These are phyloP conservation scores for Macadamia integrifolia DNA, from an alignment of 164 flowering plant species.

Conservation along the genomic window DNA sequence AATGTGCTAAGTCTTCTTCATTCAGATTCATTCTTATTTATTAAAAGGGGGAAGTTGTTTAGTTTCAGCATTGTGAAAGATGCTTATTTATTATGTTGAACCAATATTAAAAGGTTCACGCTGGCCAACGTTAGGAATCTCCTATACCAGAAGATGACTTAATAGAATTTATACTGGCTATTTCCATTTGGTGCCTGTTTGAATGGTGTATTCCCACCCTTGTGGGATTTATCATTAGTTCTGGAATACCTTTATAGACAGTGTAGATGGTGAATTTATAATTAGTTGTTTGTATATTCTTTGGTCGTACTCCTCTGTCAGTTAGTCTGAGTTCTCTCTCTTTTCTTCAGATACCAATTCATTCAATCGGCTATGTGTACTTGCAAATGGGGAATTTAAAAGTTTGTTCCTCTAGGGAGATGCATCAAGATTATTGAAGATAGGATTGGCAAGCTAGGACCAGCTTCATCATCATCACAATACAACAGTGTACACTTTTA, in stretches of 20 bases:
- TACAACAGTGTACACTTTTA: no score
- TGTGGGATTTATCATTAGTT: background rate
- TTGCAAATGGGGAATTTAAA: constrained; percentile 77
- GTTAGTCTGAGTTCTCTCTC: background rate
- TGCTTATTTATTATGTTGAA: no score
- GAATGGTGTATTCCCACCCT: background rate
- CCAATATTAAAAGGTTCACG: no score
- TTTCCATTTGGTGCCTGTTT: background rate
- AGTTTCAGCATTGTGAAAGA: no score
- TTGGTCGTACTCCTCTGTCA: background rate
- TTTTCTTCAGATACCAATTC: constrained; percentile 39
- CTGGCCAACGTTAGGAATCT: no score
- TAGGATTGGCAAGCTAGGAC: no score
- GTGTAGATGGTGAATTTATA: no score
- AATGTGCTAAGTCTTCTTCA: background rate
- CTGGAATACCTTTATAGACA: background rate
- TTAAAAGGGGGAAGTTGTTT: no score
- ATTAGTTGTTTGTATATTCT: background rate
- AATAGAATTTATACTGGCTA: no score
- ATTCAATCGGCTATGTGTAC: constrained; percentile 68
- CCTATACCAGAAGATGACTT: no score
- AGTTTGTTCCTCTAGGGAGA: constrained; percentile 63
- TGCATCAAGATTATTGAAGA: background rate
- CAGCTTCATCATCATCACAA: no score
- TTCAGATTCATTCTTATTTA: background rate